Conservation (phyloP, 192 early-diverging fungal species). For the Gaertneriomyces semiglobifer region DNA sequence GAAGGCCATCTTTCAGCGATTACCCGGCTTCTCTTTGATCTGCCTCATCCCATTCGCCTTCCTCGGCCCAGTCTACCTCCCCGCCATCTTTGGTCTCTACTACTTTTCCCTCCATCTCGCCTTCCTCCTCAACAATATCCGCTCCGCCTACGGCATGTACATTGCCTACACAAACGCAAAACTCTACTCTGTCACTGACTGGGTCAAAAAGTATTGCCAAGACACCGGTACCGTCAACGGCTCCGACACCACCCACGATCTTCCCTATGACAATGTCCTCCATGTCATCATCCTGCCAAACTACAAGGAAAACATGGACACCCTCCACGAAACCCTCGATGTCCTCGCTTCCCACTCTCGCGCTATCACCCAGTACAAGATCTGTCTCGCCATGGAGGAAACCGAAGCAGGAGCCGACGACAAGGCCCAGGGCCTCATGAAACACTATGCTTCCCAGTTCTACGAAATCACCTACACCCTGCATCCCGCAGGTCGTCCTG, state of each 20-base stretch:
- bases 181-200: slow-evolving; percentile 48
- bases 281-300: slow-evolving; percentile 73
- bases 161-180: slow-evolving; percentile 37
- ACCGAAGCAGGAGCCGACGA: slow-evolving; percentile 50
- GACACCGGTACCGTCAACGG: slow-evolving; percentile 38
- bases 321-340: slow-evolving; percentile 67
- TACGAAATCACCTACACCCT: slow-evolving; percentile 66
- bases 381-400: slow-evolving; percentile 75
- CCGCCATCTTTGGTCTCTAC: slow-evolving; percentile 36
- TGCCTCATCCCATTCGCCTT: slow-evolving; percentile 37
- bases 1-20: slow-evolving; percentile 43
- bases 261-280: slow-evolving; percentile 50
- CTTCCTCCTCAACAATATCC: slow-evolving; percentile 36
- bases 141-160: slow-evolving; percentile 41
- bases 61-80: slow-evolving; percentile 43
- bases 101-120: slow-evolving; percentile 42
- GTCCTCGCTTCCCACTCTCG: slow-evolving; percentile 56
- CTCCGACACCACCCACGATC: slow-evolving; percentile 46
- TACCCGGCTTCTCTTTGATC: slow-evolving; percentile 35
- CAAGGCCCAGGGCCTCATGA: slow-evolving; percentile 57
- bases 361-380: slow-evolving; percentile 51
- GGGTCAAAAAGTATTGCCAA: slow-evolving; percentile 44
- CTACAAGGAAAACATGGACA: slow-evolving; percentile 66
- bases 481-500: slow-evolving; percentile 62
- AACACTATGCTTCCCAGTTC: slow-evolving; percentile 57